phyloP scores from a whole-genome alignment of 805 yeast species.

The Candida ascalaphidarum region DNA sequence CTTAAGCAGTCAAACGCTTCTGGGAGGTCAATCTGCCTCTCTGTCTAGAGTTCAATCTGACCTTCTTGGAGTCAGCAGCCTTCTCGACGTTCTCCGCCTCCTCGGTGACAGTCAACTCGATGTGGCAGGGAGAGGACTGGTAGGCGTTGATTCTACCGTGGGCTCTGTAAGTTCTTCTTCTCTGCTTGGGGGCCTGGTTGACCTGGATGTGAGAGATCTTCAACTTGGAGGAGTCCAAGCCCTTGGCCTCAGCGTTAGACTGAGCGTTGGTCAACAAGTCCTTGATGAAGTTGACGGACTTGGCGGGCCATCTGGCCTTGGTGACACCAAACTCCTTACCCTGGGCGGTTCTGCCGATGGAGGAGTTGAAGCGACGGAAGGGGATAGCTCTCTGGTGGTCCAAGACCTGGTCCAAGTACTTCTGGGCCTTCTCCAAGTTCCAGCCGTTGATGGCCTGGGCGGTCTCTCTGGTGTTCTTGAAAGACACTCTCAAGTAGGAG shows the following conservation, averaged over 20 bases:
- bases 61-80: constrained; percentile 62
- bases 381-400: constrained; percentile 99
- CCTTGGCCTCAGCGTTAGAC: constrained; percentile 96
- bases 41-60: constrained; percentile 84
- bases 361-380: constrained; percentile 94
- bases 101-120: constrained; percentile 95
- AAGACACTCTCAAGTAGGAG: constrained; percentile 97
- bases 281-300: constrained; percentile 92
- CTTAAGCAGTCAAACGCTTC: constrained; percentile 82
- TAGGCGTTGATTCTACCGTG: constrained; percentile 99
- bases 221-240: constrained; percentile 91
- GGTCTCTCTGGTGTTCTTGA: constrained; percentile 99
- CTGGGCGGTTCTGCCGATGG: constrained; percentile 99
- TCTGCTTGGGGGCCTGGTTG: constrained; percentile 99
- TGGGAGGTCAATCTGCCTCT: constrained; percentile 84
- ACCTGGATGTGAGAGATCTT: constrained; percentile 98
- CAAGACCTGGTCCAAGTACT: constrained; percentile 90
- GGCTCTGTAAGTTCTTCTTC: constrained; percentile 99
- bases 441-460: constrained; percentile 98
- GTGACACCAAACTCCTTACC: constrained; percentile 99
- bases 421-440: constrained; percentile 93
- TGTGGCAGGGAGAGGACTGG: constrained; percentile 98
- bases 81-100: constrained; percentile 89
- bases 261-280: constrained; percentile 94
- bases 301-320: constrained; percentile 99